Evolutionary conservation across 345 rosid genomes (phyloP), one percentile per base, ranked within the genome.

Genomic region (Populus simonii): DNA sequence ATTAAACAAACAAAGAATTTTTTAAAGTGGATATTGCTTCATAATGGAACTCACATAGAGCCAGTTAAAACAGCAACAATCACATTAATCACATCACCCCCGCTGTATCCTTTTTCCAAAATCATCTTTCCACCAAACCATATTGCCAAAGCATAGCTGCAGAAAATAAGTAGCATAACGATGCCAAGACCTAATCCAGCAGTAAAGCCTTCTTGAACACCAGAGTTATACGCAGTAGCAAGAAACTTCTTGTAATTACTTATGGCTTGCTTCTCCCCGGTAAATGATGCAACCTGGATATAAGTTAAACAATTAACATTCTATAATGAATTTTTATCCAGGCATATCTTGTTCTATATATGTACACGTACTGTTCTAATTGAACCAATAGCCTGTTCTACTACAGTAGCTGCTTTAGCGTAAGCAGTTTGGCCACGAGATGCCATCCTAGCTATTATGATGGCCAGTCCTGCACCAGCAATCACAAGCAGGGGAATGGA

Each of bases 301-400:
- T 45, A 25, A 61, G 25, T 1, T 41, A 31, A 29, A 10, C 55
- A 59, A 35, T 72, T 20, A 79, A 62, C n/a, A 36, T 12, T 12
- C 39, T 27, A 27, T 33, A 13, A 59, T 51, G 20, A 33, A 41
- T 20, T 53, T 23, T 59, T 25, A 2, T n/a, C 1, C 3, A 2
- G 5, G 74, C n/a, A 53, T 12, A 8, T 10, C 53, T 43, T 12
- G n/a, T 1, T 73, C 43, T 13, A 12, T n/a, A n/a, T 3, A n/a
- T 9, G 63, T 51, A 12, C 49, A 77, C 88, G 23, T 88, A 94
- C 98, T 49, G 96, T 94, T 89, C 92, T 80, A 55, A 94, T 94
- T 9, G 97, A 90, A 65, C 98, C 91, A 72, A 90, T 92, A 0
- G 97, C 90, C 82, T 94, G 98, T 68, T 94, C 98, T 33, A 92